A percentile compares a stretch with the other conserved stretches of the same genome.
Conservation (phyloP, 31 red algal species). For the Endocladia muricata region DNA sequence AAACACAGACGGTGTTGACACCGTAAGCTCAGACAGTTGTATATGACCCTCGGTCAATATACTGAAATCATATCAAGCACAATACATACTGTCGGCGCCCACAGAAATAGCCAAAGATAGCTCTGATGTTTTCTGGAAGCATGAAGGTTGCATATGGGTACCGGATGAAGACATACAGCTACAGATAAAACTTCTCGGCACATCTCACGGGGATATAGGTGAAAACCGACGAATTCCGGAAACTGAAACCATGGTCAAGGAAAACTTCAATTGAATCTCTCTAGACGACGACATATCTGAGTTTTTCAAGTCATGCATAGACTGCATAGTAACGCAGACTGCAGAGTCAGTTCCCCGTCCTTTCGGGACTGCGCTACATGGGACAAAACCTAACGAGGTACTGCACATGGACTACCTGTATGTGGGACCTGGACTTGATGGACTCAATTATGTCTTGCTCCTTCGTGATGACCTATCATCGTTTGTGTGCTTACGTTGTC, state of each 20-base stretch:
- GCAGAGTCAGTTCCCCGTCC: constrained; percentile 10
- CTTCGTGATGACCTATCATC: constrained; percentile 3
- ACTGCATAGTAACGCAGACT: background rate
- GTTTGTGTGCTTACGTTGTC: background rate
- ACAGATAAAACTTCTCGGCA: background rate
- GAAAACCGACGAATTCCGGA: background rate
- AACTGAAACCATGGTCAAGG: constrained; percentile 4
- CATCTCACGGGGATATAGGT: background rate
- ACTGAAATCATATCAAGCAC: too few species aligned
- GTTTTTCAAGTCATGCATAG: background rate
- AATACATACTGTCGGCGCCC: too few species aligned
- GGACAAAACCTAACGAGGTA: constrained; percentile 1
- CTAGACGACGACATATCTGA: background rate
- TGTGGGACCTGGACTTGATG: background rate
- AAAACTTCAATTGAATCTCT: background rate
- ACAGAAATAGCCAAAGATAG: too few species aligned
- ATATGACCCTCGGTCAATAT: too few species aligned
- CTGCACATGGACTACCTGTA: constrained; percentile 17
- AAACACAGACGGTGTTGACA: too few species aligned
- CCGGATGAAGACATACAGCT: background rate
- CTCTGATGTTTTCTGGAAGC: background rate
- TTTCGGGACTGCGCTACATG: constrained; percentile 11
- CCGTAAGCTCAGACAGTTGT: too few species aligned
- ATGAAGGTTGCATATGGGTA: background rate
- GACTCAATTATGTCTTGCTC: constrained; percentile 6